These are phyloP conservation scores for Capsicum rhomboideum DNA, from an alignment of 257 asterid genomes.

Conservation along the genomic window DNA sequence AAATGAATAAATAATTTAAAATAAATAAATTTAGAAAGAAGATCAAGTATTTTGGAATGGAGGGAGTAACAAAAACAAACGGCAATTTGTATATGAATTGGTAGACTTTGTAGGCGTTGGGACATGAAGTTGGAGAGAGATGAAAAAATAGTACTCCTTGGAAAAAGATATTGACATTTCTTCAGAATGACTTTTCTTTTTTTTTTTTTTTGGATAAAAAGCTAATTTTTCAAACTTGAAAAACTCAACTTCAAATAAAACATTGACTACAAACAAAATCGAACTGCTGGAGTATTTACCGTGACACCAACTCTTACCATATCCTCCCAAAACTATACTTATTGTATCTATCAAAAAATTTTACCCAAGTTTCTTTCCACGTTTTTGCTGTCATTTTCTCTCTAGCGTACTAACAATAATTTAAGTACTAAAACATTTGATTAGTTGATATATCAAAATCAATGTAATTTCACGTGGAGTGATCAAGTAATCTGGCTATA, in stretches of 20 bases:
- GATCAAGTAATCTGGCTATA: neutral
- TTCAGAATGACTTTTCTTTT: neutral
- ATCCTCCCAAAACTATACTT: too few species aligned
- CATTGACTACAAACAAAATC: neutral
- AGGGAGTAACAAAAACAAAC: too few species aligned
- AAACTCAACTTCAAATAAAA: neutral
- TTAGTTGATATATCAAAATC: neutral
- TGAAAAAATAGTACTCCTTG: neutral
- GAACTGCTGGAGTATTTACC: neutral
- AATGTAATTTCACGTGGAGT: neutral
- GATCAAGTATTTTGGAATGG: too few species aligned
- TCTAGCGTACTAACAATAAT: neutral
- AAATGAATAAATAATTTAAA: too few species aligned
- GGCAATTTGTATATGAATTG: neutral
- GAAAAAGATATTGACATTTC: neutral
- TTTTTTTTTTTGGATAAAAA: too few species aligned
- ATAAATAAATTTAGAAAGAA: too few species aligned
- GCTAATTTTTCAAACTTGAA: neutral
- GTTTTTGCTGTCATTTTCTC: neutral
- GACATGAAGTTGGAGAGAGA: too few species aligned
- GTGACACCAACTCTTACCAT: too few species aligned
- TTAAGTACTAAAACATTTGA: neutral
- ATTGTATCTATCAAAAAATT: too few species aligned
- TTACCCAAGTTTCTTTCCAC: neutral
- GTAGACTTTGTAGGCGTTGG: neutral